Evolutionary conservation across 441 rosid genomes (phyloP).

Genomic region (Hura crepitans): DNA sequence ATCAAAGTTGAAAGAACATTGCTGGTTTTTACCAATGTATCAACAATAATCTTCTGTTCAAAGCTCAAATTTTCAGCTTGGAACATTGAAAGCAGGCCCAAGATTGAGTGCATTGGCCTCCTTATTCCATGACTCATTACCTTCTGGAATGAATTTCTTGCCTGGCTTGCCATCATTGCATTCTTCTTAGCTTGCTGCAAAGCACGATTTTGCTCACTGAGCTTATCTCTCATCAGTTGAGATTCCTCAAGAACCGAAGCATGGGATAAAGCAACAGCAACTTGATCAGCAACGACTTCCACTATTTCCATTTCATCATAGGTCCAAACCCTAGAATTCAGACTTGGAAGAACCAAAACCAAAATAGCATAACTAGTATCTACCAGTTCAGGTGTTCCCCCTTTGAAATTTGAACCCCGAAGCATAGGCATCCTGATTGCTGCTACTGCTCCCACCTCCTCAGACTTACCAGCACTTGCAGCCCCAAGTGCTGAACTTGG

Average conservation of each 20-base stretch:
- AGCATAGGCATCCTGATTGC: constrained; percentile 98
- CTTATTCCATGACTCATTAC: constrained; percentile 92
- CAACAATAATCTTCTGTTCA: constrained; percentile 62
- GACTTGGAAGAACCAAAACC: constrained; percentile 73
- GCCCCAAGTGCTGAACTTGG: constrained; percentile 61
- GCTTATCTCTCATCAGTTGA: constrained; percentile 83
- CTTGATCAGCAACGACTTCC: constrained; percentile 95
- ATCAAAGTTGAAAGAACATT: constrained; percentile 75
- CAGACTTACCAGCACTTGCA: constrained; percentile 52
- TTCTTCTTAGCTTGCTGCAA: constrained; percentile 61
- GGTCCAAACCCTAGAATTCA: constrained; percentile 59
- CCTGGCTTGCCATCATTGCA: constrained; percentile 89
- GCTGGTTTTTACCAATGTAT: constrained; percentile 71
- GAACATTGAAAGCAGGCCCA: constrained; percentile 74
- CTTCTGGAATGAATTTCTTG: constrained; percentile 77
- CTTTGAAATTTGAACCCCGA: constrained; percentile 72
- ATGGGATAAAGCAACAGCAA: constrained; percentile 94
- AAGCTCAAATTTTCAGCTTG: constrained; percentile 55
- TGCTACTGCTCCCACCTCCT: constrained; percentile 69
- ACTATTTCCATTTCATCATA: constrained; percentile 77
- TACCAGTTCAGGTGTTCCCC: constrained; percentile 75
- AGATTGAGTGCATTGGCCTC: constrained; percentile 85
- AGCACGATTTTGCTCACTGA: constrained; percentile 76
- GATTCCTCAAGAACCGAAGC: constrained; percentile 97
- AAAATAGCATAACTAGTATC: constrained; percentile 69